Evolutionary conservation across 495 filamentous ascomycete genomes (phyloP).

Genomic region (Tuber borchii): DNA sequence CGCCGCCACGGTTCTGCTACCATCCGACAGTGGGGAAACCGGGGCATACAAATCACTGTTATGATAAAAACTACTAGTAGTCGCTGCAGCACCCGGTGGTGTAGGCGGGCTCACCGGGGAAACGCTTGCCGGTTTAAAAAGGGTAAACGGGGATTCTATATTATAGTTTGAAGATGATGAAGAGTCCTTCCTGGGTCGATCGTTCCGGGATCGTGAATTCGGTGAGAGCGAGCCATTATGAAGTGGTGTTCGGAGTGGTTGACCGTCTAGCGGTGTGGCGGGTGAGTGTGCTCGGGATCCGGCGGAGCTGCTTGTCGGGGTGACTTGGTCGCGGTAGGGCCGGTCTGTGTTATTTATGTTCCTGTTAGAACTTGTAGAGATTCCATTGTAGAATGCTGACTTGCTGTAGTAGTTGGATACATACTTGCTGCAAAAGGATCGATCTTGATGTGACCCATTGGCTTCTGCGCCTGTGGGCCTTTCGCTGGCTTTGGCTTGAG

Average conservation of each 20-base stretch:
- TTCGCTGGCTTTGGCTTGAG: constrained; percentile 23
- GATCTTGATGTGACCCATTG: constrained; percentile 48
- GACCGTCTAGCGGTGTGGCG: constrained; percentile 37
- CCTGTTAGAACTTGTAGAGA: not conserved
- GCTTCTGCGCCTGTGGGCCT: constrained; percentile 37
- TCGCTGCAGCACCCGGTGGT: constrained; percentile 35
- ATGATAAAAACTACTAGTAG: constrained; percentile 13
- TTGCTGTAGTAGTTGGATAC: constrained; percentile 24
- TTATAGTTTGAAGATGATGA: constrained; percentile 42
- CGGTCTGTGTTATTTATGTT: constrained; percentile 49
- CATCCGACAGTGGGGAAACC: constrained; percentile 45
- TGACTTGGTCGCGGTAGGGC: constrained; percentile 56
- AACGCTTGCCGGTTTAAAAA: constrained; percentile 44
- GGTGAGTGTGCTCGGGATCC: constrained; percentile 31
- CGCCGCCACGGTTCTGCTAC: constrained; percentile 49
- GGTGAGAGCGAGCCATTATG: constrained; percentile 36
- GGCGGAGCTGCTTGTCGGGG: constrained; percentile 50
- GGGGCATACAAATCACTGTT: constrained; percentile 45
- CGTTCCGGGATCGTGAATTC: constrained; percentile 9
- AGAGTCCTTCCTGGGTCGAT: constrained; percentile 8
- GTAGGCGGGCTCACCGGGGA: constrained; percentile 46
- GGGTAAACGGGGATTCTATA: constrained; percentile 57
- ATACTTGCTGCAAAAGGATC: constrained; percentile 56
- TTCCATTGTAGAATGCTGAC: not conserved
- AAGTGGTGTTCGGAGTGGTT: constrained; percentile 31